Conservation (phyloP, 139 green algal genomes). For the Picochlorum sp. region DNA sequence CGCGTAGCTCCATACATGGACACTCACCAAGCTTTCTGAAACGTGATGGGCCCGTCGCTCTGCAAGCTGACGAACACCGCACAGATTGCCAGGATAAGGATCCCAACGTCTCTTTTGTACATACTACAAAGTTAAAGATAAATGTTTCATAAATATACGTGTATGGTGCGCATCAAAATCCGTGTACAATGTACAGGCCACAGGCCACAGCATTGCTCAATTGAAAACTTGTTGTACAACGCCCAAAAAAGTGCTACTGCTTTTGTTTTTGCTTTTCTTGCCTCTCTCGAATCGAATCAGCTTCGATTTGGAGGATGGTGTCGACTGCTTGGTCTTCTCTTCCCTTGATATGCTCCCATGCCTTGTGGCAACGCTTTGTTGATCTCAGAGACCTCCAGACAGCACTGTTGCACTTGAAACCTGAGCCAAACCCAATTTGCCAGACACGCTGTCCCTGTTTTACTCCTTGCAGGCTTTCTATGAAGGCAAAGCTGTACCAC, state of each 20-base stretch:
- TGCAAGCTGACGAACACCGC: conserved; percentile 71
- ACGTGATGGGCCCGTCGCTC: conserved; percentile 68
- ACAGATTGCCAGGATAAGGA: conserved; percentile 67
- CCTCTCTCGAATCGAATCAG: conserved; percentile 13
- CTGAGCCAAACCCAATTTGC: conserved; percentile 90
- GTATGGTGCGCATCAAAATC: too few relatives aligned
- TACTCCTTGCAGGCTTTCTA: conserved; percentile 58
- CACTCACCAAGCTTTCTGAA: conserved; percentile 79
- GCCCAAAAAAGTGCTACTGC: too few relatives aligned
- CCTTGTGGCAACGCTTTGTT: conserved; percentile 29
- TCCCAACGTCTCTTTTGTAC: conserved; percentile 72
- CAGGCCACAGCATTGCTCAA: too few relatives aligned
- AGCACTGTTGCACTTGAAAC: conserved; percentile 94
- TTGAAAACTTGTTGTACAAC: too few relatives aligned
- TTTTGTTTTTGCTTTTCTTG: conserved; percentile 11
- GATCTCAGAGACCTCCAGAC: conserved; percentile 71
- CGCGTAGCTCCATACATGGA: background rate
- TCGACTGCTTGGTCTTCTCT: conserved; percentile 25
- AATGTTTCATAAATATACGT: too few relatives aligned
- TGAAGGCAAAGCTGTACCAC: conserved; percentile 75
- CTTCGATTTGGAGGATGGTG: conserved; percentile 13
- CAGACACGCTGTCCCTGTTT: conserved; percentile 65
- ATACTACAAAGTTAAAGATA: conserved; percentile 5
- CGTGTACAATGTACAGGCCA: too few relatives aligned
- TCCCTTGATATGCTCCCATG: conserved; percentile 22